Evolutionary conservation across 371 early-diverging fungal genomes (phyloP).

Genomic region (Mucor velutinosus): DNA sequence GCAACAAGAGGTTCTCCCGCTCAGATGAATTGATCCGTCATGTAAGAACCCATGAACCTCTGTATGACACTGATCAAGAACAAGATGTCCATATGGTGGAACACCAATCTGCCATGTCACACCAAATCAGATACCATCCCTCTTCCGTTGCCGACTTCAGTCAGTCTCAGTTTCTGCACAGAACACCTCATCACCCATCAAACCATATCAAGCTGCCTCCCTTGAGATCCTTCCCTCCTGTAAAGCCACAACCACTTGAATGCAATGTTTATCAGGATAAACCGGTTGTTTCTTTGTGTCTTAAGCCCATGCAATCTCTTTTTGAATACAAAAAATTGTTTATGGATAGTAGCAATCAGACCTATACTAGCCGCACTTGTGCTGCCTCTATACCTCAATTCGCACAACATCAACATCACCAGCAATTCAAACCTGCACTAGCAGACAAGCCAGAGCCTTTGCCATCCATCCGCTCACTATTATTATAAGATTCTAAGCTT

Average conservation of each 20-base stretch:
- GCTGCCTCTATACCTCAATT: neutral
- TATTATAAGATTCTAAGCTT: neutral
- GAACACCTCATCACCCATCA: neutral
- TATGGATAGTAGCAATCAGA: neutral
- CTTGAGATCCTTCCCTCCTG: neutral
- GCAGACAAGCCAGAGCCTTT: neutral
- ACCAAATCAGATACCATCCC: neutral
- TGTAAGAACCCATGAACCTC: slow-evolving; percentile 52
- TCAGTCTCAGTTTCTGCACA: neutral
- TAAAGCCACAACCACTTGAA: slow-evolving; percentile 17
- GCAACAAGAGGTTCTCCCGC: slow-evolving; percentile 76
- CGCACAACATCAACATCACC: neutral
- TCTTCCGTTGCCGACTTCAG: neutral
- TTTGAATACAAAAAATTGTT: slow-evolving; percentile 1
- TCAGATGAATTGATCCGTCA: slow-evolving; percentile 68
- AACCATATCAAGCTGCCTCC: neutral
- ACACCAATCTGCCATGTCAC: neutral
- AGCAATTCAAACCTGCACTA: neutral
- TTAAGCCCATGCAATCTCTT: slow-evolving; percentile 1
- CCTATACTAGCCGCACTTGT: neutral
- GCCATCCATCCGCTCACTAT: slow-evolving; percentile 16
- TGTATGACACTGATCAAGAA: neutral
- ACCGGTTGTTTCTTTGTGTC: neutral
- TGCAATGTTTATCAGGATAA: neutral
- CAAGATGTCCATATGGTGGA: neutral